These are phyloP conservation scores for Flammula alnicola DNA, from an alignment of 1,284 basidiomycete species.

Conservation along the genomic window DNA sequence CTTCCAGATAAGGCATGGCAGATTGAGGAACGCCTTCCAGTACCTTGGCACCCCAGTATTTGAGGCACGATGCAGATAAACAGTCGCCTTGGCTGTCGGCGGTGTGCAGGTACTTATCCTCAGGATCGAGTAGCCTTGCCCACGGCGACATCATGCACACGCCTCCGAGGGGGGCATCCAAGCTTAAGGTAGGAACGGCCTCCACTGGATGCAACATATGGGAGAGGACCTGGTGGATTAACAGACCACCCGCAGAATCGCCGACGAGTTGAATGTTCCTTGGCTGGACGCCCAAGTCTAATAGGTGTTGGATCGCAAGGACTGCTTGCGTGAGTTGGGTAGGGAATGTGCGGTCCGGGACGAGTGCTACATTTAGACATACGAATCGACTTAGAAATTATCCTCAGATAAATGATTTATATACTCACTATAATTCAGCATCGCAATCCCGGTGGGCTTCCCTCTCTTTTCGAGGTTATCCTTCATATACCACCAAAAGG, in stretches of 20 bases:
- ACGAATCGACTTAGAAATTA: too few species aligned
- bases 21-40: conserved; percentile 26
- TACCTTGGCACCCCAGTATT: conserved; percentile 18
- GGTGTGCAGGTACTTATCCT: conserved; percentile 32
- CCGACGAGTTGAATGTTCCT: conserved; percentile 30
- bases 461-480: too few species aligned
- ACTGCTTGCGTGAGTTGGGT: too few species aligned
- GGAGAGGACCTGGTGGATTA: conserved; percentile 23
- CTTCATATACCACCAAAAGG: too few species aligned
- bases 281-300: too few species aligned
- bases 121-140: conserved; percentile 36
- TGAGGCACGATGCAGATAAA: conserved; percentile 19
- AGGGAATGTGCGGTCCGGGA: too few species aligned
- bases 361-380: not conserved
- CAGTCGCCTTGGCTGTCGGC: conserved; percentile 30
- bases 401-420: too few species aligned
- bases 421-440: conserved; percentile 9
- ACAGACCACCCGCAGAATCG: conserved; percentile 25
- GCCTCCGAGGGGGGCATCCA: conserved; percentile 33
- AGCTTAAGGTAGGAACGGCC: conserved; percentile 20
- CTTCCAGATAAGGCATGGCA: conserved; percentile 34
- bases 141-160: conserved; percentile 43
- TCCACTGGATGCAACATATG: conserved; percentile 30
- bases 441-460: too few species aligned
- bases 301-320: too few species aligned